A percentile compares a stretch with the other conserved stretches of the same genome.
phyloP scores from a whole-genome alignment of 1,284 basidiomycete genomes.

The Irpex lacteus region DNA sequence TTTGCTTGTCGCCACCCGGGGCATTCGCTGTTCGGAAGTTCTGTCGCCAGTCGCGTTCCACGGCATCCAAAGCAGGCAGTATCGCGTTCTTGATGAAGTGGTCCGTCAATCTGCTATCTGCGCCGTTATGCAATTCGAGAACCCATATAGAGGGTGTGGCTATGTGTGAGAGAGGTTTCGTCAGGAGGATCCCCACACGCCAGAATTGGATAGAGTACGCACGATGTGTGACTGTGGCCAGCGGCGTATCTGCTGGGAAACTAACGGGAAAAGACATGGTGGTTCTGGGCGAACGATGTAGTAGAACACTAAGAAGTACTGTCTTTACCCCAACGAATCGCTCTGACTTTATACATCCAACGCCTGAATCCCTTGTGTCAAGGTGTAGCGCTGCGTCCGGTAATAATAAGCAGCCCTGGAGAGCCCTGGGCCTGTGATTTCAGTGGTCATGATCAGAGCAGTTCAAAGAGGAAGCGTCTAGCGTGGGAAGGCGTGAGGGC shows the following conservation, averaged over 20 bases:
- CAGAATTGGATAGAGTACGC: constrained; percentile 23
- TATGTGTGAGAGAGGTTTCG: constrained; percentile 22
- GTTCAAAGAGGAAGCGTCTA: background rate
- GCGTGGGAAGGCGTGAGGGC: background rate
- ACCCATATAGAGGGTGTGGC: constrained; percentile 67
- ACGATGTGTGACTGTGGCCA: constrained; percentile 68
- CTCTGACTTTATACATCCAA: background rate
- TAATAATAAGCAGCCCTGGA: background rate
- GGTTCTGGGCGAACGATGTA: background rate
- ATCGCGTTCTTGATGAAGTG: constrained; percentile 60
- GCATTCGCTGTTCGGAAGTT: constrained; percentile 42
- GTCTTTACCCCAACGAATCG: no score
- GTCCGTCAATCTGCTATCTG: constrained; percentile 71
- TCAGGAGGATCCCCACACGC: background rate
- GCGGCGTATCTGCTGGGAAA: constrained; percentile 44
- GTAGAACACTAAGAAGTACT: background rate
- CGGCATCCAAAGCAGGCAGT: constrained; percentile 70
- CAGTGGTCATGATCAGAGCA: background rate
- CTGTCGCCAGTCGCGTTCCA: constrained; percentile 78
- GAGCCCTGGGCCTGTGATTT: background rate
- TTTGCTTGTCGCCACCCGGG: constrained; percentile 34
- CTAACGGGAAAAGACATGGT: constrained; percentile 44
- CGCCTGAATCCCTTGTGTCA: background rate
- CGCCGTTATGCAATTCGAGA: constrained; percentile 74
- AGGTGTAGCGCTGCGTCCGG: background rate